Base-by-base conservation (phyloP, 1,284 basidiomycete genomes). In the Porphyrellus sp. region DNA sequence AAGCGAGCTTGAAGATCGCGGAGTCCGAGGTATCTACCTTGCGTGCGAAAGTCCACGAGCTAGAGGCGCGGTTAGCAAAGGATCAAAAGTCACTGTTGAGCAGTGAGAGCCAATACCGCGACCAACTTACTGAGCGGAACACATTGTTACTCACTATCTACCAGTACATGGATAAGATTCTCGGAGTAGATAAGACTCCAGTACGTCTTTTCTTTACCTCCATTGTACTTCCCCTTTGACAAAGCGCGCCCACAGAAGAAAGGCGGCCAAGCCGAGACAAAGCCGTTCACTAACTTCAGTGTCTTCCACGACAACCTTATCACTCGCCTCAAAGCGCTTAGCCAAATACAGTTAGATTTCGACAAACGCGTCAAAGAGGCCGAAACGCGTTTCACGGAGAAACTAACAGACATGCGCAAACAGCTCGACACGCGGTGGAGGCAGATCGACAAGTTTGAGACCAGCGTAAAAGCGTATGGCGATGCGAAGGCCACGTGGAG, bases 221-320 rank as follows among this genome's bases (percentile, higher is more conserved):
- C 15, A 13, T 40, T 13, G 2, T 13, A 8, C 18, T 25, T 23
- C 21, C 7, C 4, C 7, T n/a, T 23, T 57, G 18, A 57, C 33
- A 4, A 39, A 20, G 13, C n/a, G 2, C 8, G 5, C 31, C 41
- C 41, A 28, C 60, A 88, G 85, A 89, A 89, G 71, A 88, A 86
- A 63, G 75, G 80, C 5, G 75, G 79, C 2, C 80, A 85, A 54
- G 83, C 85, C 0, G 91, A 94, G 68, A 89, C 89, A 3, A 93
- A 93, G 64, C 92, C 93, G 0, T 93, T 91, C 68, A 91, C 90
- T 30, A 96, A 97, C 74, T 98, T 98, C 67, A 76, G 80, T 56
- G 86, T 94, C 52, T 98, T 99, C 79, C 92, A 95, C 61, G 93
- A 98, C 70, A 93, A 92, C 59, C 81, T 99, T n/a, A 85, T 97